Percentiles rank a stretch among this genome's conserved stretches.
Evolutionary conservation across 345 rosid genomes (phyloP).

Genomic region (Ceriops tagal): DNA sequence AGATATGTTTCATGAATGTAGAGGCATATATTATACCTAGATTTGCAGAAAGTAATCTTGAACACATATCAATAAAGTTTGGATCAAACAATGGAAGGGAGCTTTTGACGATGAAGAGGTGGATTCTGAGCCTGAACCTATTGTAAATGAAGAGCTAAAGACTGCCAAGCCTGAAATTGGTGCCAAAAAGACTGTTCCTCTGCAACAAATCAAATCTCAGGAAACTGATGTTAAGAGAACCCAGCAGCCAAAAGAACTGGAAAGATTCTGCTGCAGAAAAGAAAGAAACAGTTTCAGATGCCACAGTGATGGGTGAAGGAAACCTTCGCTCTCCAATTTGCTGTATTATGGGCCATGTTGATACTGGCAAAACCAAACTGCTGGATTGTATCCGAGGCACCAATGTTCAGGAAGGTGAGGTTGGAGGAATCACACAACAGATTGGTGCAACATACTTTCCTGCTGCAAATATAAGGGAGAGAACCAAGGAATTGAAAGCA

Average conservation of each 20-base stretch:
- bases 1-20: too few relatives aligned
- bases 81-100: too few relatives aligned
- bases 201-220: conserved; percentile 27
- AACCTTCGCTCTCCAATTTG: conserved; percentile 90
- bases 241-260: conserved; percentile 29
- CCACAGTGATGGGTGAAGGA: conserved; percentile 41
- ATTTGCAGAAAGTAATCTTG: too few relatives aligned
- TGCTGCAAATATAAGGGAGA: conserved; percentile 84
- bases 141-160: conserved; percentile 50
- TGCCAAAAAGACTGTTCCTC: conserved; percentile 25
- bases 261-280: conserved; percentile 34
- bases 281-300: conserved; percentile 32
- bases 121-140: conserved; percentile 53
- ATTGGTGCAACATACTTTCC: conserved; percentile 99
- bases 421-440: conserved; percentile 98
- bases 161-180: conserved; percentile 33
- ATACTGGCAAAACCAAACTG: conserved; percentile 94
- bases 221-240: conserved; percentile 28
- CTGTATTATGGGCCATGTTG: conserved; percentile 98
- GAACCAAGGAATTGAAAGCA: conserved; percentile 87
- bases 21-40: too few relatives aligned
- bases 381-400: conserved; percentile 96
- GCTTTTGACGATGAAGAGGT: conserved; percentile 87
- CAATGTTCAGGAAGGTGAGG: conserved; percentile 99
- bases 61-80: too few relatives aligned